Evolutionary conservation across 768 basidiomycete genomes (phyloP).

Genomic region (Leccinum obscurum): DNA sequence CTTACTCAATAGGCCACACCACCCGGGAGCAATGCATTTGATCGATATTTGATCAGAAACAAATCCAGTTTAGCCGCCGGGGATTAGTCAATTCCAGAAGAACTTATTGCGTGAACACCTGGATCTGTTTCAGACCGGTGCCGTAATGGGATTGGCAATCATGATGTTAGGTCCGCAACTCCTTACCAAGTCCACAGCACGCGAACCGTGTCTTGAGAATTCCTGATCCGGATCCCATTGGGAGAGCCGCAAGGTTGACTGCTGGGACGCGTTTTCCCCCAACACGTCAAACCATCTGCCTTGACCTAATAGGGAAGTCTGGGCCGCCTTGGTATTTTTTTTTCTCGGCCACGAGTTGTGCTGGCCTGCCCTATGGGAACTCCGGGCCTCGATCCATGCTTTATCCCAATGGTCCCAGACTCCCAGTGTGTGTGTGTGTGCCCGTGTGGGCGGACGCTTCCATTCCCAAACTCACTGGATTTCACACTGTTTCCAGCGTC

Average conservation of each 20-base stretch:
- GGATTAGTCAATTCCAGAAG: slow-evolving; percentile 32
- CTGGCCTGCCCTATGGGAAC: slow-evolving; percentile 16
- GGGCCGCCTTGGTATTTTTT: slow-evolving; percentile 2
- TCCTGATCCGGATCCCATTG: slow-evolving; percentile 13
- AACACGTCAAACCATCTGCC: slow-evolving; percentile 17
- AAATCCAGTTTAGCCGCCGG: slow-evolving; percentile 31
- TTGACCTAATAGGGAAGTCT: slow-evolving; percentile 7
- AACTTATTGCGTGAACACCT: slow-evolving; percentile 18
- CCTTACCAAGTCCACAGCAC: slow-evolving; percentile 13
- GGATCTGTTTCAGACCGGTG: slow-evolving; percentile 30
- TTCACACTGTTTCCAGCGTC: slow-evolving; percentile 30
- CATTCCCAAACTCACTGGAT: slow-evolving; percentile 24
- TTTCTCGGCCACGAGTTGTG: slow-evolving; percentile 11
- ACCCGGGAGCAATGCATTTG: slow-evolving; percentile 27
- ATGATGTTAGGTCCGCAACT: slow-evolving; percentile 21
- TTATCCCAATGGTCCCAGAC: slow-evolving; percentile 10
- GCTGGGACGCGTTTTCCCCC: slow-evolving; percentile 9
- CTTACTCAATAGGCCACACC: slow-evolving; percentile 33
- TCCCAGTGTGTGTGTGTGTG: slow-evolving; percentile 1
- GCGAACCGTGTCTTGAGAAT: slow-evolving; percentile 7
- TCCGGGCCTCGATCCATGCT: slow-evolving; percentile 6
- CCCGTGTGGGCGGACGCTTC: slow-evolving; percentile 12
- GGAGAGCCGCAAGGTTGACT: slow-evolving; percentile 20
- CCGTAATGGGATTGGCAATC: slow-evolving; percentile 38
- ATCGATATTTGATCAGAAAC: slow-evolving; percentile 33